These are phyloP conservation scores for Kuraishia borneana DNA, from an alignment of 805 yeast species.

Conservation along the genomic window DNA sequence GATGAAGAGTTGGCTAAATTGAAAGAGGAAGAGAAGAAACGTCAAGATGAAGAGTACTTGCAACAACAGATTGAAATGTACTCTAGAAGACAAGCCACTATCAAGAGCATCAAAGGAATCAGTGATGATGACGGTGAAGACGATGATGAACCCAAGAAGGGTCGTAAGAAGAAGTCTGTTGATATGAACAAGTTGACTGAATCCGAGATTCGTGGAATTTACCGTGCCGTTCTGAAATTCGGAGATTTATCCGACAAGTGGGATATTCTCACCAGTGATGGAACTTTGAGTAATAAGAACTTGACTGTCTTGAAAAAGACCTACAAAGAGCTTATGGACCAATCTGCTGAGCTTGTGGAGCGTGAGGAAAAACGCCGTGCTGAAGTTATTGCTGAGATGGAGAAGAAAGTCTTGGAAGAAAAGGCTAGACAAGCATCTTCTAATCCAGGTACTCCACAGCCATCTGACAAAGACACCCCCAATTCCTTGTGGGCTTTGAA, in stretches of 20 bases:
- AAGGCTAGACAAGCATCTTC: conserved; percentile 21
- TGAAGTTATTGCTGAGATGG: conserved; percentile 44
- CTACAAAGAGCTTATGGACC: conserved; percentile 58
- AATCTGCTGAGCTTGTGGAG: conserved; percentile 48
- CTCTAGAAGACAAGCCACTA: conserved; percentile 69
- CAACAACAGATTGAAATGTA: conserved; percentile 86
- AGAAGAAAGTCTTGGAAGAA: conserved; percentile 46
- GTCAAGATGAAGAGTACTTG: conserved; percentile 75
- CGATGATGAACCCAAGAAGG: conserved; percentile 15
- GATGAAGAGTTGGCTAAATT: conserved; percentile 80
- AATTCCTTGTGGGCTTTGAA: conserved; percentile 45
- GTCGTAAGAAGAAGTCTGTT: conserved; percentile 24
- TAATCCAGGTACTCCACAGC: conserved; percentile 15
- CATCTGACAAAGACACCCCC: conserved; percentile 23
- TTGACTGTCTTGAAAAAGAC: conserved; percentile 68
- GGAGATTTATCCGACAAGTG: conserved; percentile 74
- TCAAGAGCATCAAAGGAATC: conserved; percentile 37
- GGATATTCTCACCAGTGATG: conserved; percentile 84
- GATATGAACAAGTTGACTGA: conserved; percentile 55
- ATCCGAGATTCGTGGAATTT: conserved; percentile 76
- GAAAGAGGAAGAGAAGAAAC: conserved; percentile 83
- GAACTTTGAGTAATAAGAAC: conserved; percentile 75
- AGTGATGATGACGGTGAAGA: conserved; percentile 23
- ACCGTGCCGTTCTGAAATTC: conserved; percentile 66
- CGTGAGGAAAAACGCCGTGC: conserved; percentile 57